A percentile compares a stretch with the other conserved stretches of the same genome.
Evolutionary conservation across 169 alveolate species (phyloP).

Genomic region (Plasmodium gallinaceum): DNA sequence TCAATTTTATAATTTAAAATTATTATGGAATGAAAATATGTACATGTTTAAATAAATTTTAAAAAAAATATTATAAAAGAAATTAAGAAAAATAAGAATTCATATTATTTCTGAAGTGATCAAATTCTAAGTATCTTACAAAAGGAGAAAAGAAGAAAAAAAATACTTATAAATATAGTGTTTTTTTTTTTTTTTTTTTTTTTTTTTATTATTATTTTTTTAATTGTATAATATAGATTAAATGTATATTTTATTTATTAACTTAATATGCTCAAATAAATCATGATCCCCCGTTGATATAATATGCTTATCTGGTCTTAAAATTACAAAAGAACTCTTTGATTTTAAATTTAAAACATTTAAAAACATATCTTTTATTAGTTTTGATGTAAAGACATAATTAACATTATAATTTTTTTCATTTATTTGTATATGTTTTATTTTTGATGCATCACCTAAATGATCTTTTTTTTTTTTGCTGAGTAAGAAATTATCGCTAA

Average conservation of each 20-base stretch:
- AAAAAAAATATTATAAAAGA: too few relatives aligned
- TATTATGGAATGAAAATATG: too few relatives aligned
- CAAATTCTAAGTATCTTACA: too few relatives aligned
- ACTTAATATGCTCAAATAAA: conserved; percentile 16
- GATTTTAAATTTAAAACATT: conserved; percentile 31
- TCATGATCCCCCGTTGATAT: conserved; percentile 47
- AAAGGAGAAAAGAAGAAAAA: too few relatives aligned
- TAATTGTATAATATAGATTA: not conserved
- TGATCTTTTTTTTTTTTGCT: not conserved
- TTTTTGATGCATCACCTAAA: conserved; percentile 7
- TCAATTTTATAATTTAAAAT: too few relatives aligned
- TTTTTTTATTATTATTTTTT: too few relatives aligned
- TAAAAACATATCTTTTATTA: conserved; percentile 66
- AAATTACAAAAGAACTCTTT: conserved; percentile 42
- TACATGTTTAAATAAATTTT: too few relatives aligned
- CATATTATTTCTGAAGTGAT: too few relatives aligned
- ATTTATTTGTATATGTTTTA: conserved; percentile 24
- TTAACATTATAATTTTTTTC: conserved; percentile 17
- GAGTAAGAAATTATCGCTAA: conserved; percentile 21
- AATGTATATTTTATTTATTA: conserved; percentile 49
- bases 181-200: too few relatives aligned
- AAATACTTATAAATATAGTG: too few relatives aligned
- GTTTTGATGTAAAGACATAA: conserved; percentile 49
- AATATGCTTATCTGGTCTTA: conserved; percentile 75
- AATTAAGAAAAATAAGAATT: too few relatives aligned